Percentiles rank a stretch among this genome's conserved stretches.
phyloP scores from a whole-genome alignment of 164 flowering plant genomes.

The Nelumbo lutea region DNA sequence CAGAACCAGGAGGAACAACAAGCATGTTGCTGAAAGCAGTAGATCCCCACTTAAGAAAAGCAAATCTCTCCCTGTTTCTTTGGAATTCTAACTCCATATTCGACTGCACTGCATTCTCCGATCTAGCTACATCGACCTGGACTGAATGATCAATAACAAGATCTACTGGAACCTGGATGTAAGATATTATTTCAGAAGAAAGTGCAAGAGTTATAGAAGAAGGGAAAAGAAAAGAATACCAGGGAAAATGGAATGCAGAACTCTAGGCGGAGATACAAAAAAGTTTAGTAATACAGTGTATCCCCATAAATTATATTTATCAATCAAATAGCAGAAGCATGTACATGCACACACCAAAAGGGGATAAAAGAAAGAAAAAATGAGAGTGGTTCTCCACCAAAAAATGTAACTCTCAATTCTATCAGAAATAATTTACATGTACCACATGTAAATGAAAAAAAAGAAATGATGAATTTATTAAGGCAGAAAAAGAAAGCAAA shows the following conservation, averaged over 20 bases:
- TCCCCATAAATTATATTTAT: not conserved
- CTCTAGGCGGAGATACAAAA: not conserved
- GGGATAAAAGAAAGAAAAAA: not conserved
- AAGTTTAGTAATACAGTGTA: not conserved
- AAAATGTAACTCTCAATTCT: not conserved
- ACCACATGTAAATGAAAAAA: not conserved
- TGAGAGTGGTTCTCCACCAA: not conserved
- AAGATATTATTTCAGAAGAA: not conserved
- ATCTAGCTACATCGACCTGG: constrained; percentile 76
- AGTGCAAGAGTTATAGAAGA: not conserved
- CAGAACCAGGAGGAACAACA: constrained; percentile 92
- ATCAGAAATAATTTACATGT: not conserved
- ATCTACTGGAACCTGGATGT: constrained; percentile 83
- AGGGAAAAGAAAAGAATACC: not conserved
- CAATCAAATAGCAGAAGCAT: not conserved
- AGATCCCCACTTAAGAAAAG: constrained; percentile 88
- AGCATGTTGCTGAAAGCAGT: constrained; percentile 79
- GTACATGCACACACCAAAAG: not conserved
- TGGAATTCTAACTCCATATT: constrained; percentile 78
- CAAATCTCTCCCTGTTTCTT: constrained; percentile 78
- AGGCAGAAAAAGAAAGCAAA: no score
- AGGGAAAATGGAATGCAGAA: not conserved
- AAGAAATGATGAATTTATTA: not conserved
- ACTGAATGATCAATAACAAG: constrained; percentile 93
- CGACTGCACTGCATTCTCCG: constrained; percentile 74